These are phyloP conservation scores for Earliella scabrosa DNA, from an alignment of 1,284 basidiomycete genomes.

Conservation along the genomic window DNA sequence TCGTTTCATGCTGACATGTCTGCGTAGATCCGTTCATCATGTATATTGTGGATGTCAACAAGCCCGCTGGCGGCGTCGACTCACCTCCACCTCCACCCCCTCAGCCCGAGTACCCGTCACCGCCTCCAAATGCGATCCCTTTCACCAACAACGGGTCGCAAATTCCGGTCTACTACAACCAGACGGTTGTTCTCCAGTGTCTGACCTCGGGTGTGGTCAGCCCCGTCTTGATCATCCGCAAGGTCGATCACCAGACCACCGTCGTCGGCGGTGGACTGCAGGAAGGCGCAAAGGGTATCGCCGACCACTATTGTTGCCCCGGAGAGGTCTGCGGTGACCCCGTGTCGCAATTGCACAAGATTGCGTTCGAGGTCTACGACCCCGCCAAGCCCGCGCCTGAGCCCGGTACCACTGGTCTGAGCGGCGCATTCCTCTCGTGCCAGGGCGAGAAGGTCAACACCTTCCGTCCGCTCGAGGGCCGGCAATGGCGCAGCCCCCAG, in stretches of 20 bases:
- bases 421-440: conserved; percentile 83
- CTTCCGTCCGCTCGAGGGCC: conserved; percentile 82
- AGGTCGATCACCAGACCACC: conserved; percentile 89
- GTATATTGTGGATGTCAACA: conserved; percentile 90
- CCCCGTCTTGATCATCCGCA: conserved; percentile 91
- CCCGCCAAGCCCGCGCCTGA: conserved; percentile 68
- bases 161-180: conserved; percentile 93
- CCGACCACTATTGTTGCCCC: conserved; percentile 77
- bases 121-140: conserved; percentile 87
- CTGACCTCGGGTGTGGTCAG: conserved; percentile 92
- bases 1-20: conserved; percentile 21
- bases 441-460: conserved; percentile 91
- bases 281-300: conserved; percentile 81
- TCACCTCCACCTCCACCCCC: conserved; percentile 78
- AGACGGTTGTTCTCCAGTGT: conserved; percentile 94
- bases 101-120: conserved; percentile 84
- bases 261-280: conserved; percentile 88
- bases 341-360: conserved; percentile 94
- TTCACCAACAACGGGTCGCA: conserved; percentile 80
- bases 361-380: conserved; percentile 89
- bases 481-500: conserved; percentile 54
- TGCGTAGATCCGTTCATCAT: conserved; percentile 89
- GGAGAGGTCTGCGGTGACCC: conserved; percentile 93
- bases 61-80: conserved; percentile 74
- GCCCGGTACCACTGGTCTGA: conserved; percentile 71